phyloP scores from a whole-genome alignment of 768 basidiomycete genomes.

The Termitomyces sp. region DNA sequence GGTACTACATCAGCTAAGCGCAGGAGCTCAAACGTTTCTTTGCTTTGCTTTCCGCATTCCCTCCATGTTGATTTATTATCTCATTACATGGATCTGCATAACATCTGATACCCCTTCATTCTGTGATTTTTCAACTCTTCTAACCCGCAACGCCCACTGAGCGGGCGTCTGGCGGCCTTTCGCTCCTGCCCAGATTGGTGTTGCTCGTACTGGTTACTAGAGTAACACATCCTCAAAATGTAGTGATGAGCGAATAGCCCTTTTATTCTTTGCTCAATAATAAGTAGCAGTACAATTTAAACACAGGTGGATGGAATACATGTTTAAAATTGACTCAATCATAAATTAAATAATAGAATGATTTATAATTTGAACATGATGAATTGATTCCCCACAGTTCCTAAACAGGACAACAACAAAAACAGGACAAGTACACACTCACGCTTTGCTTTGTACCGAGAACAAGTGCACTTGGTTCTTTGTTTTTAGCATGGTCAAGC shows the following conservation, averaged over 20 bases:
- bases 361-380: too few relatives aligned
- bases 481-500: constrained; percentile 44
- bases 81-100: constrained; percentile 11
- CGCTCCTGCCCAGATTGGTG: constrained; percentile 6
- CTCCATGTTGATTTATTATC: too few relatives aligned
- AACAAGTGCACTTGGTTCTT: too few relatives aligned
- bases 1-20: constrained; percentile 39
- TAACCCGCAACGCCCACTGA: constrained; percentile 15
- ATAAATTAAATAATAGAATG: too few relatives aligned
- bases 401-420: too few relatives aligned
- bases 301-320: too few relatives aligned
- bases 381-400: neutral
- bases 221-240: constrained; percentile 8
- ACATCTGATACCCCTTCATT: constrained; percentile 16
- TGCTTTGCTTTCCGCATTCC: neutral
- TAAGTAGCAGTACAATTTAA: too few relatives aligned
- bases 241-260: constrained; percentile 14
- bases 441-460: too few relatives aligned
- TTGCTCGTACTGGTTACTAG: constrained; percentile 19
- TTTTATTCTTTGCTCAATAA: neutral
- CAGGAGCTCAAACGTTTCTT: neutral
- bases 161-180: constrained; percentile 16
- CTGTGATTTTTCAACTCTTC: constrained; percentile 6
- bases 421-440: too few relatives aligned
- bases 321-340: too few relatives aligned